Evolutionary conservation across 2,329 filamentous ascomycete species (phyloP).

Genomic region (Capronia epimyces): DNA sequence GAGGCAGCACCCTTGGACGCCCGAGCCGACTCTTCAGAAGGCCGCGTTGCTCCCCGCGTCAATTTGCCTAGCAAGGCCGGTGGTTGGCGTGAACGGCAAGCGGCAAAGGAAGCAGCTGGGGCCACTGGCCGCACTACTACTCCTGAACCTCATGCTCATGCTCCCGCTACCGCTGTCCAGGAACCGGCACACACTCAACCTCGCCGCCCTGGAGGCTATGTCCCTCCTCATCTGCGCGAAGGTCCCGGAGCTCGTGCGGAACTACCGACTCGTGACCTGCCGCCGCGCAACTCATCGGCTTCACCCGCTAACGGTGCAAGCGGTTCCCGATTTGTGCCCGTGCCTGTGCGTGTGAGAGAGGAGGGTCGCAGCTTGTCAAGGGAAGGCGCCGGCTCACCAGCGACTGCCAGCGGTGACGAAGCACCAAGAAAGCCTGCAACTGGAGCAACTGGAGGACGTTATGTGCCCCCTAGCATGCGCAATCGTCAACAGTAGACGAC

Average conservation of each 20-base stretch:
- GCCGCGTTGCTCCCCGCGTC: slow-evolving; percentile 49
- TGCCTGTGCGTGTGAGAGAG: slow-evolving; percentile 34
- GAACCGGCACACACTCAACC: slow-evolving; percentile 26
- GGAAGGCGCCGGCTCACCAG: slow-evolving; percentile 21
- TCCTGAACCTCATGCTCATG: slow-evolving; percentile 7
- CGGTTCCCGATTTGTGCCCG: slow-evolving; percentile 34
- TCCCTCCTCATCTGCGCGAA: slow-evolving; percentile 39
- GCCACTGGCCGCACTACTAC: slow-evolving; percentile 6
- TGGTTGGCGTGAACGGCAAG: slow-evolving; percentile 58
- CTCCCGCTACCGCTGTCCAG: slow-evolving; percentile 13
- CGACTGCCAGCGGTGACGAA: slow-evolving; percentile 17
- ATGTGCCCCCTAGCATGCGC: slow-evolving; percentile 28
- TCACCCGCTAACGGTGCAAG: slow-evolving; percentile 32
- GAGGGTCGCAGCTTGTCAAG: slow-evolving; percentile 23
- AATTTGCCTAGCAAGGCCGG: slow-evolving; percentile 45
- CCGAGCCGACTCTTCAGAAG: slow-evolving; percentile 48
- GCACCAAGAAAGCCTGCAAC: slow-evolving; percentile 19
- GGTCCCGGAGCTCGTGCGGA: slow-evolving; percentile 25
- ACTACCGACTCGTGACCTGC: slow-evolving; percentile 30
- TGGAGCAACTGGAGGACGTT: slow-evolving; percentile 15
- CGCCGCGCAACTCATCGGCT: slow-evolving; percentile 27
- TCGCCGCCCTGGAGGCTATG: slow-evolving; percentile 32
- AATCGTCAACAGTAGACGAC: slow-evolving; percentile 17
- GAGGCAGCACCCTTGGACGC: slow-evolving; percentile 38
- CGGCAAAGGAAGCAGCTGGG: slow-evolving; percentile 41